A percentile compares a stretch with the other conserved stretches of the same genome.
Evolutionary conservation across 805 yeast genomes (phyloP).

Genomic region (Hyphopichia homilentoma): DNA sequence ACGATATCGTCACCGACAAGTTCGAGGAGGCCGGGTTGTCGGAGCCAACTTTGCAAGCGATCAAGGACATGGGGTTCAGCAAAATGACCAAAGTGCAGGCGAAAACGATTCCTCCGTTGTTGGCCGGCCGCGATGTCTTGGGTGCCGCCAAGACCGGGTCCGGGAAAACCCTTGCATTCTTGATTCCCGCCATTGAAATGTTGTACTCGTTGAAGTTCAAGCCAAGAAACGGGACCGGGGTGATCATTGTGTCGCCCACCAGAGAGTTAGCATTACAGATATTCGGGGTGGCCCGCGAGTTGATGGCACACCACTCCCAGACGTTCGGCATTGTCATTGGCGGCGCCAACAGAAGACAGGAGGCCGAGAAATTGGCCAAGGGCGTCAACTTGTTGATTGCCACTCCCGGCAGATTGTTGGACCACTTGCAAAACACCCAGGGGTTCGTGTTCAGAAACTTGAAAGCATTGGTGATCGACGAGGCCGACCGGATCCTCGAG

Average conservation of each 20-base stretch:
- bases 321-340: conserved; percentile 97
- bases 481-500: conserved; percentile 96
- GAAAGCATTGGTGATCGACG: conserved; percentile 92
- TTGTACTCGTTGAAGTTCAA: conserved; percentile 87
- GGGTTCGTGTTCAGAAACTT: conserved; percentile 94
- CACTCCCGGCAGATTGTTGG: conserved; percentile 95
- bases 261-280: conserved; percentile 97
- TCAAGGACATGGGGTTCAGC: conserved; percentile 83
- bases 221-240: conserved; percentile 98
- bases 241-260: conserved; percentile 92
- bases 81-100: conserved; percentile 94
- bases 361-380: conserved; percentile 88
- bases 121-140: conserved; percentile 94
- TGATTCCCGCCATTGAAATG: conserved; percentile 93
- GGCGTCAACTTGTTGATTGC: conserved; percentile 95
- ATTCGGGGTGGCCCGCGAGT: conserved; percentile 94
- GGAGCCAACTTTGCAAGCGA: conserved; percentile 76
- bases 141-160: conserved; percentile 99
- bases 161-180: conserved; percentile 94
- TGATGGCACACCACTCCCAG: conserved; percentile 87
- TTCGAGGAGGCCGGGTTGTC: conserved; percentile 57
- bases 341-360: conserved; percentile 96
- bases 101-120: conserved; percentile 90
- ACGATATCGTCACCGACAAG: conserved; percentile 25
- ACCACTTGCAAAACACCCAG: conserved; percentile 92